Evolutionary conservation across 116 monocot genomes (phyloP).

Genomic region (Trichopus zeylanicus): DNA sequence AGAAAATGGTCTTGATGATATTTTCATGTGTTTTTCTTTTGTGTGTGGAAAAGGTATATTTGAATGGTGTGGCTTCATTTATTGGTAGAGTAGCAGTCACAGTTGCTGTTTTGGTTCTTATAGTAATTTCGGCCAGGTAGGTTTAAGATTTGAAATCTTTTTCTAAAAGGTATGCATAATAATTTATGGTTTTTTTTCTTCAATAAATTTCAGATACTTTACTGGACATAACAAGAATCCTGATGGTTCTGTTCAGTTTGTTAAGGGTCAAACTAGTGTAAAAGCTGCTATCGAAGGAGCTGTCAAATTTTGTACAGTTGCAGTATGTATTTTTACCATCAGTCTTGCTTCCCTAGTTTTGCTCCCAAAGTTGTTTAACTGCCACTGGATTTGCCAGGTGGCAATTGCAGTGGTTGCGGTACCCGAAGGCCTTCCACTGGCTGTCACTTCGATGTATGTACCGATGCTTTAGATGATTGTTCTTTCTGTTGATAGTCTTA

Average conservation of each 20-base stretch:
- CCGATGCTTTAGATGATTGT: conserved; percentile 4
- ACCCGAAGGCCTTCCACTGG: conserved; percentile 79
- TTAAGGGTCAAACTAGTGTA: conserved; percentile 58
- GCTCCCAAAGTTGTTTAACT: conserved; percentile 9
- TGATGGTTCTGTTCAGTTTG: conserved; percentile 73
- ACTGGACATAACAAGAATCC: conserved; percentile 72
- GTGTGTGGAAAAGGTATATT: too few species aligned
- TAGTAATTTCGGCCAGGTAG: conserved; percentile 78
- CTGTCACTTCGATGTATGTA: conserved; percentile 70
- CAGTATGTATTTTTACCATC: conserved; percentile 39
- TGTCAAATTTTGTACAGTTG: conserved; percentile 78
- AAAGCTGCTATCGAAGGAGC: conserved; percentile 62
- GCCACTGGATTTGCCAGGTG: conserved; percentile 22
- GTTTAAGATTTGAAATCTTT: conserved; percentile 2
- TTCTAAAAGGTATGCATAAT: too few species aligned
- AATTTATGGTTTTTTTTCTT: background rate
- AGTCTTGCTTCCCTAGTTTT: background rate
- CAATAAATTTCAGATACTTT: conserved; percentile 55
- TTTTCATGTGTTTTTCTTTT: too few species aligned
- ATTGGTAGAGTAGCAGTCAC: conserved; percentile 79
- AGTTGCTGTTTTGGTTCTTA: conserved; percentile 72
- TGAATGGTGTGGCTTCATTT: conserved; percentile 97
- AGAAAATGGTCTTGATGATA: too few species aligned
- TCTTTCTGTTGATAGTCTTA: background rate
- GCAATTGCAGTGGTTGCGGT: conserved; percentile 85